A percentile compares a stretch with the other conserved stretches of the same genome.
phyloP scores from a whole-genome alignment of 1,284 basidiomycete genomes.

The Thecaphora frezii region DNA sequence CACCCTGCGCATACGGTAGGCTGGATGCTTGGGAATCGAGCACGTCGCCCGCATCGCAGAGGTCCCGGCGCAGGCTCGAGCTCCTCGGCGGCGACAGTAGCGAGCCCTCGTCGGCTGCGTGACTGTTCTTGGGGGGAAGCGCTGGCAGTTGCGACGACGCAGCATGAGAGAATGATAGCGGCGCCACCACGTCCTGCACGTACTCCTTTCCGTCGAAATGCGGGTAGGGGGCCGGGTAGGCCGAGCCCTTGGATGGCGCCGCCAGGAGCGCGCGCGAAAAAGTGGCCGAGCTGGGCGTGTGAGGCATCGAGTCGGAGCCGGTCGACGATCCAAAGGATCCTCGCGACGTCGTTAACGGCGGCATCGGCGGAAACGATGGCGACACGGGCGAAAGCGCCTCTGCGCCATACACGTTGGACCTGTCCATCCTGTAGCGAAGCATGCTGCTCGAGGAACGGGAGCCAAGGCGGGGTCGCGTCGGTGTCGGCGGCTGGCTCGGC shows the following conservation, averaged over 20 bases:
- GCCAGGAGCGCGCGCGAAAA: conserved; percentile 9
- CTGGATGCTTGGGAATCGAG: neutral
- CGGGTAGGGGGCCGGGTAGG: neutral
- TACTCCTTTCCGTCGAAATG: neutral
- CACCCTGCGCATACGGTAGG: neutral
- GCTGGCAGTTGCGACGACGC: too few species aligned
- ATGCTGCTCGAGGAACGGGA: conserved; percentile 16
- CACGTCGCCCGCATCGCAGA: neutral
- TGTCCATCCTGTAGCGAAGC: conserved; percentile 10
- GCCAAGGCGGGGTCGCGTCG: conserved; percentile 14
- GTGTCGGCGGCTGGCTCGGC: conserved; percentile 6
- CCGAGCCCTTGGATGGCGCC: neutral
- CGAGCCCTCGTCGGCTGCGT: neutral
- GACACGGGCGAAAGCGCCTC: neutral
- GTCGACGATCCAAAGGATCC: conserved; percentile 22
- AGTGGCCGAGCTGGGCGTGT: conserved; percentile 26
- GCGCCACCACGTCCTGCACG: neutral
- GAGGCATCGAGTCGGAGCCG: conserved; percentile 23
- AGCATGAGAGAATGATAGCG: too few species aligned
- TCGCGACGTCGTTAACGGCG: conserved; percentile 18
- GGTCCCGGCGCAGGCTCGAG: neutral
- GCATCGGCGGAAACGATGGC: conserved; percentile 8
- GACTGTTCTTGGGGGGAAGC: neutral
- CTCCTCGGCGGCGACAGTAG: neutral
- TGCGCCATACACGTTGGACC: neutral